These are phyloP conservation scores for Hymenotorrendiella dingleyae DNA, from an alignment of 2,329 filamentous ascomycete genomes.

Conservation along the genomic window DNA sequence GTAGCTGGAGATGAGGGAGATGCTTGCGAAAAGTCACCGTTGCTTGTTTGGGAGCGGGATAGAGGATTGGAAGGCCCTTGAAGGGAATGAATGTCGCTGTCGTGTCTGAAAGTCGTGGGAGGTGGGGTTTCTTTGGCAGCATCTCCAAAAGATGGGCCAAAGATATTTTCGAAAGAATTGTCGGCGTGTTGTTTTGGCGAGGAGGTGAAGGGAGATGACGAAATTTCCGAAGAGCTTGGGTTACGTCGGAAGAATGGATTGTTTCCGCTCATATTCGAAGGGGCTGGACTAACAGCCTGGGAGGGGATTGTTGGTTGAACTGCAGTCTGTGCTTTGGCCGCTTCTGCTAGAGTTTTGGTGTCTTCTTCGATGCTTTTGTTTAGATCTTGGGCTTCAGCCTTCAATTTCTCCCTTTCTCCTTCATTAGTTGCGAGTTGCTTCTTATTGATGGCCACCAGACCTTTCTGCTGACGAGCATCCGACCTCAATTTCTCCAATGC, in stretches of 20 bases:
- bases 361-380: slow-evolving; percentile 56
- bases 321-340: slow-evolving; percentile 37
- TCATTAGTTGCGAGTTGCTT: slow-evolving; percentile 92
- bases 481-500: slow-evolving; percentile 89
- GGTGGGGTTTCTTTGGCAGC: slow-evolving; percentile 40
- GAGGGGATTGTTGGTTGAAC: slow-evolving; percentile 33
- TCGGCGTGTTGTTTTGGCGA: slow-evolving; percentile 43
- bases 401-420: slow-evolving; percentile 80
- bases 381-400: slow-evolving; percentile 67
- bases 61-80: slow-evolving; percentile 21
- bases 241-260: slow-evolving; percentile 90
- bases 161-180: slow-evolving; percentile 78
- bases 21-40: slow-evolving; percentile 21
- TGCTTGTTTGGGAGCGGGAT: slow-evolving; percentile 20
- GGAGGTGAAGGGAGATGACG: slow-evolving; percentile 42
- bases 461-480: slow-evolving; percentile 91
- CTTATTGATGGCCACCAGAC: slow-evolving; percentile 95
- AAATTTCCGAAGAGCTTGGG: slow-evolving; percentile 47
- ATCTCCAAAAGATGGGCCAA: slow-evolving; percentile 60
- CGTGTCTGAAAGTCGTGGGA: slow-evolving; percentile 54
- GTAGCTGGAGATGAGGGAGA: slow-evolving; percentile 54
- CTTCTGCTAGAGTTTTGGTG: slow-evolving; percentile 45
- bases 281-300: slow-evolving; percentile 62
- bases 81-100: slow-evolving; percentile 19
- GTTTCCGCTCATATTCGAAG: slow-evolving; percentile 66